Conservation (phyloP, 106 monocot genomes). For the Dendrobium huoshanense region DNA sequence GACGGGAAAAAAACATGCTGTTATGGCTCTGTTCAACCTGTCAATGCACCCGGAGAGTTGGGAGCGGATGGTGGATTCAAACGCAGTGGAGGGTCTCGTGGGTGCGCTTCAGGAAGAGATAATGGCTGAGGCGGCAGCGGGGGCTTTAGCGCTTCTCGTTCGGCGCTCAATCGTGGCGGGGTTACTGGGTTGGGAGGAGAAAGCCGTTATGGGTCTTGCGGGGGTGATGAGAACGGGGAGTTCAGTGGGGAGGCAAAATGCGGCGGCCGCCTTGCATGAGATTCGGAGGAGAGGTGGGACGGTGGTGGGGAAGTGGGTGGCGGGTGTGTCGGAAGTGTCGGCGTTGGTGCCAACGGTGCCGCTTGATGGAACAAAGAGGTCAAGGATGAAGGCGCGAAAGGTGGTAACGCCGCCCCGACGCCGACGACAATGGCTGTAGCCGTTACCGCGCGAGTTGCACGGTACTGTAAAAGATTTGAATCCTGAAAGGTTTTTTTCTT, state of each 20-base stretch:
- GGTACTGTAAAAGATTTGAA: too few species aligned
- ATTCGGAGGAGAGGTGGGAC: slow-evolving; percentile 37
- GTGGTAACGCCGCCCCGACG: too few species aligned
- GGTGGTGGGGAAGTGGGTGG: slow-evolving; percentile 25
- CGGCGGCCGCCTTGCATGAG: slow-evolving; percentile 55
- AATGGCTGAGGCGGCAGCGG: slow-evolving; percentile 73
- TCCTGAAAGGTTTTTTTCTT: too few species aligned
- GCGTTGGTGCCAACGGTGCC: not conserved
- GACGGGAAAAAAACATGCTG: slow-evolving; percentile 74
- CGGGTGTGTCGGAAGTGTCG: not conserved
- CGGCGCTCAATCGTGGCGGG: slow-evolving; percentile 25
- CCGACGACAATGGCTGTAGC: too few species aligned
- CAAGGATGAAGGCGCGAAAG: not conserved
- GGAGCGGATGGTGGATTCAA: slow-evolving; percentile 38
- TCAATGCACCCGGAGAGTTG: slow-evolving; percentile 42
- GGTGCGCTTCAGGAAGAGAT: slow-evolving; percentile 36
- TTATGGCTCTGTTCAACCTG: slow-evolving; percentile 66
- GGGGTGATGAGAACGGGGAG: slow-evolving; percentile 56
- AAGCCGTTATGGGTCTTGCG: slow-evolving; percentile 21
- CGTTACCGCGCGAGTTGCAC: too few species aligned
- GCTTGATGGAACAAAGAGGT: not conserved
- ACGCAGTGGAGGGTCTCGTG: slow-evolving; percentile 36
- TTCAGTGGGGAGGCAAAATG: slow-evolving; percentile 51
- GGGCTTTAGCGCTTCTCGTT: slow-evolving; percentile 51
- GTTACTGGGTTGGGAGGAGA: slow-evolving; percentile 22